Percentiles rank a stretch among this genome's conserved stretches.
Conservation (phyloP, 1,284 basidiomycete species). For the Naganishia liquefaciens region DNA sequence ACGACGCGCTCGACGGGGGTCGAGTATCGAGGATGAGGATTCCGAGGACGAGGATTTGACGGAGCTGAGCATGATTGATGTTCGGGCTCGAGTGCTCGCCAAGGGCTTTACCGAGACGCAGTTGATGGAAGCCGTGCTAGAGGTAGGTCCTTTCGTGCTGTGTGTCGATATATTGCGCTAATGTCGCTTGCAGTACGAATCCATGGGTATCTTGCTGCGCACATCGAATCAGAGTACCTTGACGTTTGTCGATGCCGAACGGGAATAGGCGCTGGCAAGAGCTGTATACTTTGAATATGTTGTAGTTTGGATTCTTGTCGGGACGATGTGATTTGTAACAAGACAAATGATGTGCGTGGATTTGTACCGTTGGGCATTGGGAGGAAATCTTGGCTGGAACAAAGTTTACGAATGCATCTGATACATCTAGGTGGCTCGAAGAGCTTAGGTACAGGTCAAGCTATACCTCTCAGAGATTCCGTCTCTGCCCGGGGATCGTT, state of each 20-base stretch:
- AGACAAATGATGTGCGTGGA: too few species aligned
- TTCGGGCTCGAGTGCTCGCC: conserved; percentile 77
- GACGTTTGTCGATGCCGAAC: conserved; percentile 52
- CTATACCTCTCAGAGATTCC: too few species aligned
- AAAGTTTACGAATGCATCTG: too few species aligned
- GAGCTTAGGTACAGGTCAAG: too few species aligned
- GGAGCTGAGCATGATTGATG: conserved; percentile 70
- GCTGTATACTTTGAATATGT: background rate
- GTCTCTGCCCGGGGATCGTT: too few species aligned
- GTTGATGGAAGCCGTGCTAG: conserved; percentile 75
- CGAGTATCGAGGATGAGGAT: conserved; percentile 58
- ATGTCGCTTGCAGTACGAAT: conserved; percentile 68
- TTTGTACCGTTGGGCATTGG: too few species aligned
- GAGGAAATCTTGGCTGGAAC: too few species aligned
- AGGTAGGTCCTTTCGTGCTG: conserved; percentile 60
- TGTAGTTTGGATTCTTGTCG: too few species aligned
- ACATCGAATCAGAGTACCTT: conserved; percentile 75
- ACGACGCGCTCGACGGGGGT: conserved; percentile 50
- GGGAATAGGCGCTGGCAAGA: background rate
- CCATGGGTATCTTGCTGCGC: conserved; percentile 71
- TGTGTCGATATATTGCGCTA: background rate
- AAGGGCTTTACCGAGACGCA: conserved; percentile 88
- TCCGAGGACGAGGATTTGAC: conserved; percentile 67
- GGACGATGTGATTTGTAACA: too few species aligned
- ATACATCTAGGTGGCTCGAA: too few species aligned